Evolutionary conservation across 2,329 filamentous ascomycete genomes (phyloP).

Genomic region (Xylaria sp.): DNA sequence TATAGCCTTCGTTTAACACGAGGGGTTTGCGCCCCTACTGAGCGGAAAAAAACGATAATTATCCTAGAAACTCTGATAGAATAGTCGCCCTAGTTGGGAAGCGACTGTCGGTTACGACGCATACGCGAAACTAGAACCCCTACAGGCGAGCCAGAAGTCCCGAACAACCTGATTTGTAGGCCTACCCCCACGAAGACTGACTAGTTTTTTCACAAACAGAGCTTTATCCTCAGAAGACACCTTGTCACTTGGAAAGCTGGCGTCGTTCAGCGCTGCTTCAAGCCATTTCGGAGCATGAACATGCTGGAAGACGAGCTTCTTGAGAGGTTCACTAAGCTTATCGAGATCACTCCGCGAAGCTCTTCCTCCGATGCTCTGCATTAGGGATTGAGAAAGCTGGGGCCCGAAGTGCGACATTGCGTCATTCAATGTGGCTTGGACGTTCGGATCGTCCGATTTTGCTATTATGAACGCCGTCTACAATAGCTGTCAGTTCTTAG

Average conservation of each 20-base stretch:
- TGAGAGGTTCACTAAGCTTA: constrained; percentile 75
- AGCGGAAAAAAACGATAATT: not conserved
- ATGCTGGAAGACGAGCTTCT: constrained; percentile 71
- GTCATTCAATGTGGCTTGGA: constrained; percentile 58
- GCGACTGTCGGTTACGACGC: constrained; percentile 56
- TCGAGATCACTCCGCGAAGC: constrained; percentile 79
- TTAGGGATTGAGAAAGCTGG: constrained; percentile 66
- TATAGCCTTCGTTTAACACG: not conserved
- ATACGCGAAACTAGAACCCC: constrained; percentile 71
- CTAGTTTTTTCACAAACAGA: constrained; percentile 73
- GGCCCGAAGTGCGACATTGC: constrained; percentile 71
- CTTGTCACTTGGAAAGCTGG: constrained; percentile 68
- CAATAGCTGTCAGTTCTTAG: constrained; percentile 21
- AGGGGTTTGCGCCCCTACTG: not conserved
- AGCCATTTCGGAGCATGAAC: constrained; percentile 70
- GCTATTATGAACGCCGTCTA: constrained; percentile 65
- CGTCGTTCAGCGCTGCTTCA: constrained; percentile 66
- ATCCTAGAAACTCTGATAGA: not conserved
- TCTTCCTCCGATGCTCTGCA: constrained; percentile 74
- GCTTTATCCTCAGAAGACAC: constrained; percentile 69
- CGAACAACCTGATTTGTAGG: constrained; percentile 74
- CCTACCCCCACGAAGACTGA: constrained; percentile 72
- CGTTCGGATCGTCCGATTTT: constrained; percentile 55
- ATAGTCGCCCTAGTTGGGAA: not conserved
- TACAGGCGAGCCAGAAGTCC: constrained; percentile 78